phyloP scores from a whole-genome alignment of 805 yeast genomes.

The Sungouiozyma ichnusensis region DNA sequence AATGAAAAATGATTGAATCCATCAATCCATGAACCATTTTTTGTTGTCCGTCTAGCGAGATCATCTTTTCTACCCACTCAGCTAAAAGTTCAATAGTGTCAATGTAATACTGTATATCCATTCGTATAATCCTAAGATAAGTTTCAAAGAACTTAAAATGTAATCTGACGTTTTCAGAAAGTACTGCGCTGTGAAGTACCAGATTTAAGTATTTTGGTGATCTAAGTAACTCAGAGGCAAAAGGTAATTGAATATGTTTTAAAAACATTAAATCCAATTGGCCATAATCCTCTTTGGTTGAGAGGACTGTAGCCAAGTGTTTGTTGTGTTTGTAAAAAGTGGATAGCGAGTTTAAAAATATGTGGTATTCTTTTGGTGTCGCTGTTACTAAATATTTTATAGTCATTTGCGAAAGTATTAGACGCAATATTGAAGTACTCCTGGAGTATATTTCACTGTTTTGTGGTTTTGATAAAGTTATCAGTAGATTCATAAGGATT shows the following conservation, averaged over 20 bases:
- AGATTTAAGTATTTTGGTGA: neutral
- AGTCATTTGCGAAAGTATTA: slow-evolving; percentile 30
- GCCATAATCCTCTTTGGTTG: neutral
- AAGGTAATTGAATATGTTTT: neutral
- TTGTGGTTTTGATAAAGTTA: slow-evolving; percentile 26
- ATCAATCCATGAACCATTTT: neutral
- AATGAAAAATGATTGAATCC: neutral
- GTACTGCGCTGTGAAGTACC: neutral
- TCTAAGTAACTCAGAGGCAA: neutral
- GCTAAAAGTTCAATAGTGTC: neutral
- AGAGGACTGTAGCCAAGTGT: neutral
- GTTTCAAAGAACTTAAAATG: neutral
- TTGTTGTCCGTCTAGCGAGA: neutral
- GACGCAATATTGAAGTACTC: slow-evolving; percentile 25
- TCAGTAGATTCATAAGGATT: slow-evolving; percentile 20
- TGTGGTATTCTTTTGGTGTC: neutral
- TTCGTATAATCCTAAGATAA: neutral
- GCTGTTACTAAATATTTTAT: slow-evolving; percentile 9
- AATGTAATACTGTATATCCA: neutral
- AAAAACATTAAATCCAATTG: neutral
- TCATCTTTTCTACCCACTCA: neutral
- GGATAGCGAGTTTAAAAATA: neutral
- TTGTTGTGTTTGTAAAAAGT: neutral
- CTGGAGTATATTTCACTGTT: slow-evolving; percentile 23
- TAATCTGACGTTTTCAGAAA: neutral